Base-by-base conservation (phyloP, 2,329 filamentous ascomycete species). In the Arthroderma sp. region DNA sequence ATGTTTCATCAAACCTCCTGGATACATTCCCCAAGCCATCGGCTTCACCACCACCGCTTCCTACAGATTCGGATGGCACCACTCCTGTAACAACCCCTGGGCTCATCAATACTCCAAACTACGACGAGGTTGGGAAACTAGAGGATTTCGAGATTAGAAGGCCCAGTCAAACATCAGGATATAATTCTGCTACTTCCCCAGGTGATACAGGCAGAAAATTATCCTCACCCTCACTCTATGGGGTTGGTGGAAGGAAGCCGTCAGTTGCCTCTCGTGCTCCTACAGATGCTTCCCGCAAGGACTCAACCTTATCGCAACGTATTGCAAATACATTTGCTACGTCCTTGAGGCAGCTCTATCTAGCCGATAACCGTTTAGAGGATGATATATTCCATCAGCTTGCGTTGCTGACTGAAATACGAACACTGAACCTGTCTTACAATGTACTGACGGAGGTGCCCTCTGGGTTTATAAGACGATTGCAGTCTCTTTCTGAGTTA, bases 371-470 rank as follows among this genome's bases (percentile, higher is more conserved):
- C 60, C 79, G 88, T 49, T 74, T 98, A 27, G 85, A 91, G 45
- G 91, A 96, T 55, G 89, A 96, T 55, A 83, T 94, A 0, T 96
- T 96, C 59, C 87, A 95, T 52, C 85, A 96, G 61, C 73, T 98
- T 38, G 84, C 79, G 0, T 70, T 89, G 3, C 74, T 96, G 3
- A 74, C 79, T 2, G 91, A 96, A 62, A 67, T 98, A 42, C 80
- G 89, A 22, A 77, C 94, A 27, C 74, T 98, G 47, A 98, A 98
- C 55, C 65, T 98, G 30, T 94, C 89, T 0, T 96, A 95, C 67
- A 98, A 98, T 54, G 82, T 88, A 50, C 75, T 98, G 39, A 88
- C 84, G 48, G 91, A 98, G 55, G 82, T 98, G 64, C 91, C 91
- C 2, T 81, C 87, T 49, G 76, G 88, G 45, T 85, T 87, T 1